Conservation (phyloP, 2,329 filamentous ascomycete species). For the Alternaria panax region DNA sequence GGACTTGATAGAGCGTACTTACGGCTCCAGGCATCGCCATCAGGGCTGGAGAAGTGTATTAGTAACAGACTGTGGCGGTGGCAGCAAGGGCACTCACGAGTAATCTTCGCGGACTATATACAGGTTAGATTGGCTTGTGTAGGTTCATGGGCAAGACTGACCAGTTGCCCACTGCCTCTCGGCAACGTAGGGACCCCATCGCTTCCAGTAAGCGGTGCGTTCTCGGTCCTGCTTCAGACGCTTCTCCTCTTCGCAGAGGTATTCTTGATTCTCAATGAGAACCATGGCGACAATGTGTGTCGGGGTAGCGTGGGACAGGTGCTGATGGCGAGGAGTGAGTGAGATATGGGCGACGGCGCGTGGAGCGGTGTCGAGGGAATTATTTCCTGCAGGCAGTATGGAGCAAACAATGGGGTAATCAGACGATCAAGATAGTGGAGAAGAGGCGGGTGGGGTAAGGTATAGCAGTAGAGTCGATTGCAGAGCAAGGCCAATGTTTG, state of each 20-base stretch:
- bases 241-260: slow-evolving; percentile 88
- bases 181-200: slow-evolving; percentile 93
- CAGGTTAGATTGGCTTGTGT: slow-evolving; percentile 35
- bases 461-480: slow-evolving; percentile 5
- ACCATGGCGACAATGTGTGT: slow-evolving; percentile 69
- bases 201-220: slow-evolving; percentile 93
- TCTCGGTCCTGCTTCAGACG: slow-evolving; percentile 86
- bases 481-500: slow-evolving; percentile 14
- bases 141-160: slow-evolving; percentile 50
- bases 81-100: slow-evolving; percentile 60
- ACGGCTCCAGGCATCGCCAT: slow-evolving; percentile 96
- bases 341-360: slow-evolving; percentile 24
- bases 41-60: slow-evolving; percentile 61
- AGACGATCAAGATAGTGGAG: slow-evolving; percentile 23
- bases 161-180: slow-evolving; percentile 97
- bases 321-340: slow-evolving; percentile 15
- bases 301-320: slow-evolving; percentile 10
- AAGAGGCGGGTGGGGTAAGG: slow-evolving; percentile 8
- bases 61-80: slow-evolving; percentile 26
- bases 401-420: slow-evolving; percentile 31
- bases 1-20: slow-evolving; percentile 53
- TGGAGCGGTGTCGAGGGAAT: slow-evolving; percentile 34
- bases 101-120: slow-evolving; percentile 86
- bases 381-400: slow-evolving; percentile 27
- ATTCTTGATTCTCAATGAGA: slow-evolving; percentile 85